Evolutionary conservation across 768 basidiomycete genomes (phyloP), one percentile per base, ranked within the genome.

Genomic region (Floccularia luteovirens): DNA sequence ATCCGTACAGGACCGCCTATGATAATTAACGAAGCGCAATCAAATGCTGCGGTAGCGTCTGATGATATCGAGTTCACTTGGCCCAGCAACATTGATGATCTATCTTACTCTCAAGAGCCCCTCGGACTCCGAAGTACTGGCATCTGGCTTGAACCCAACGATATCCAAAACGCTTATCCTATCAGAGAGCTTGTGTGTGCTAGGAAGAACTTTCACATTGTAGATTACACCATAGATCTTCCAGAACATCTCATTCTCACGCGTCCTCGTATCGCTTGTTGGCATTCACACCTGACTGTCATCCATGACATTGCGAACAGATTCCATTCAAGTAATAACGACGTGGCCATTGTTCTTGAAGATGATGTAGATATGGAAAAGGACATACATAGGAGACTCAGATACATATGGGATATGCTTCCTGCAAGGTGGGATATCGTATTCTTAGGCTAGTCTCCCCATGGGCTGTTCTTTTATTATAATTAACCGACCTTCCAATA

Each of bases 311-410:
- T 81, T 30, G 59, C 57, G 31, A 61, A 63, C 43, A 38, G 50
- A 31, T 24, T 43, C 3, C 25, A 52, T 41, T 34, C 43, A 21
- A 32, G 52, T 12, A 37, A 35, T 3, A 48, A 61, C 41, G 64
- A 64, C 7, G 62, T 72, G 2, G 63, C 67, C 0, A 42, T 87
- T 6, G 66, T 88, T n/a, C 61, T 87, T 5, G 86, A 88, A 56
- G 87, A 88, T 51, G 87, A 89, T 46, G 62, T 89, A 7, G 82
- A 89, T 52, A 79, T 87, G 74, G 86, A 89, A 59, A 62, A 56
- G 22, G 74, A 86, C 47, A 70, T 82, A 10, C 47, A 59, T 4
- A 39, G 50, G 12, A 69, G 72, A 20, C 52, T 71, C 14, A 38
- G 16, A 24, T 27, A 40, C n/a, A 46, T 82, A 27, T 83, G 79